A percentile compares a stretch with the other conserved stretches of the same genome.
These are phyloP conservation scores for Cladorrhinum samala DNA, from an alignment of 495 filamentous ascomycete genomes.

Conservation along the genomic window DNA sequence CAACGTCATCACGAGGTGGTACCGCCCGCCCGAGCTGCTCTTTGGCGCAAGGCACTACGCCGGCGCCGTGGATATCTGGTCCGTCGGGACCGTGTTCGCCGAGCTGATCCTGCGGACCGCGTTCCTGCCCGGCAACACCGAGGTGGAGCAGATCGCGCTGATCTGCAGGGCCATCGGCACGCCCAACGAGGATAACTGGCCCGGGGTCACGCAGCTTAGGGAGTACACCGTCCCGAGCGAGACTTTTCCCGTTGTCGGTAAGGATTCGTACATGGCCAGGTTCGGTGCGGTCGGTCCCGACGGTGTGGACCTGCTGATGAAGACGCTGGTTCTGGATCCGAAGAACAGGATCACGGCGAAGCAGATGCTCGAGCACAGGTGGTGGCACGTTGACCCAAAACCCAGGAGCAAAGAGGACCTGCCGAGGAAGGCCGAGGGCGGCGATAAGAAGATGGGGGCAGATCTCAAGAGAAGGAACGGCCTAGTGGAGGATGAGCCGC, in stretches of 20 bases:
- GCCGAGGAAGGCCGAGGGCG: slow-evolving; percentile 57
- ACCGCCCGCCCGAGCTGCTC: slow-evolving; percentile 87
- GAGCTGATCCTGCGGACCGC: slow-evolving; percentile 80
- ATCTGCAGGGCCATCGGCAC: slow-evolving; percentile 84
- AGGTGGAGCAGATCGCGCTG: slow-evolving; percentile 71
- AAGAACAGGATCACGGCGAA: slow-evolving; percentile 69
- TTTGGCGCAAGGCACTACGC: slow-evolving; percentile 86
- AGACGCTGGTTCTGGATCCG: slow-evolving; percentile 81
- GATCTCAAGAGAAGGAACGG: slow-evolving; percentile 80
- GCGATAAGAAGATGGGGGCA: slow-evolving; percentile 69
- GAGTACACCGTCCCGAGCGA: slow-evolving; percentile 63
- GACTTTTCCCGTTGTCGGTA: slow-evolving; percentile 54
- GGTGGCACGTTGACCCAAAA: slow-evolving; percentile 78
- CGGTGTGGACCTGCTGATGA: slow-evolving; percentile 81
- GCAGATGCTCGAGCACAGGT: slow-evolving; percentile 72
- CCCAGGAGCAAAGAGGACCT: slow-evolving; percentile 81
- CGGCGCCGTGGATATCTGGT: slow-evolving; percentile 90
- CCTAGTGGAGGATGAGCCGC: slow-evolving; percentile 55
- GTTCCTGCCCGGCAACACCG: slow-evolving; percentile 62
- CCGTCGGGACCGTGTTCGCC: slow-evolving; percentile 86
- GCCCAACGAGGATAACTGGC: slow-evolving; percentile 92
- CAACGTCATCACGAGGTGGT: slow-evolving; percentile 96
- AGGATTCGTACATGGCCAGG: slow-evolving; percentile 59
- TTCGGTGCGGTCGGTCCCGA: slow-evolving; percentile 74
- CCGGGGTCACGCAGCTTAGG: slow-evolving; percentile 76